These are phyloP conservation scores for Claviceps pazoutovae DNA, from an alignment of 2,329 filamentous ascomycete genomes.

Conservation along the genomic window DNA sequence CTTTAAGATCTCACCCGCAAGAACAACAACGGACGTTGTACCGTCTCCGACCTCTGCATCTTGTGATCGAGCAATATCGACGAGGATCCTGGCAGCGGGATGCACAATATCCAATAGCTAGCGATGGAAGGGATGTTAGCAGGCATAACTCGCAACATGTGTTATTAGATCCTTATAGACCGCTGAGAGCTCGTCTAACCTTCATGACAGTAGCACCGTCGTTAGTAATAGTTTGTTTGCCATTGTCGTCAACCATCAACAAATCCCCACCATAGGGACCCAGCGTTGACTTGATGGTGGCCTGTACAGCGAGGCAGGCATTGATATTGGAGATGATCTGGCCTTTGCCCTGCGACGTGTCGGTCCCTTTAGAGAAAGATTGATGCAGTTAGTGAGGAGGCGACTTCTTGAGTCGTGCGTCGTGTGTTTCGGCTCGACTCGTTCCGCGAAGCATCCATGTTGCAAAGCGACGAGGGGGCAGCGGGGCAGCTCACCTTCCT, in stretches of 20 bases:
- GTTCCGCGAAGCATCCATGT: constrained; percentile 4
- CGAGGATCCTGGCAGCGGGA: constrained; percentile 90
- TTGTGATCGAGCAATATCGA: constrained; percentile 96
- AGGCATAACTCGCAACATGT: not conserved
- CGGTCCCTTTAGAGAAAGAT: constrained; percentile 54
- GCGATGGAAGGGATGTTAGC: not conserved
- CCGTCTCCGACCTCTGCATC: constrained; percentile 98
- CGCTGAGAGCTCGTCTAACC: constrained; percentile 30
- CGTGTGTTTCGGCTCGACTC: not conserved
- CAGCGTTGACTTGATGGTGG: constrained; percentile 88
- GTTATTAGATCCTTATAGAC: not conserved
- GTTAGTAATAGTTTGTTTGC: constrained; percentile 94
- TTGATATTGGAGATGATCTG: constrained; percentile 98
- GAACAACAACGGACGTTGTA: constrained; percentile 90
- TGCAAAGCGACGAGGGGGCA: constrained; percentile 10
- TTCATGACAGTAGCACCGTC: constrained; percentile 99
- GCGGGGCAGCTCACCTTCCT: constrained; percentile 59
- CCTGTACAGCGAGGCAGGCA: constrained; percentile 89
- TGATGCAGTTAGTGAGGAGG: not conserved
- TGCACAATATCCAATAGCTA: constrained; percentile 97
- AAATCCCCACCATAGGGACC: constrained; percentile 95
- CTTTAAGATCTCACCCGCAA: constrained; percentile 95
- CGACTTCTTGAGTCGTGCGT: not conserved
- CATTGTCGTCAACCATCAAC: constrained; percentile 90
- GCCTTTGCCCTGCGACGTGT: constrained; percentile 90